These are phyloP conservation scores for Mortierella polycephala DNA, from an alignment of 371 early-diverging fungal species.

Conservation along the genomic window DNA sequence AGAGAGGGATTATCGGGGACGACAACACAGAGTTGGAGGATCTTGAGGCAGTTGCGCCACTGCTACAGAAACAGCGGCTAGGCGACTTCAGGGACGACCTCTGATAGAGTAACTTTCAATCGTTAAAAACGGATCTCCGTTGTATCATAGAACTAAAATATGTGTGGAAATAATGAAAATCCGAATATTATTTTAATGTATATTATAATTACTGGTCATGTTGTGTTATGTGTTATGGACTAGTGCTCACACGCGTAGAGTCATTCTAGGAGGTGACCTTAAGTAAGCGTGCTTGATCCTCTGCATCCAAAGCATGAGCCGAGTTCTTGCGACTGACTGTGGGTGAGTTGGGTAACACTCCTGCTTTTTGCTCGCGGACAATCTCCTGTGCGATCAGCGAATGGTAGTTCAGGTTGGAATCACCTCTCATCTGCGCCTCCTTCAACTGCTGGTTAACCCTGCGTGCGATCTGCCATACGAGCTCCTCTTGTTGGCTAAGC, in stretches of 20 bases:
- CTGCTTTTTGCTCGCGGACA: conserved; percentile 25
- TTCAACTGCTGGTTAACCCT: conserved; percentile 42
- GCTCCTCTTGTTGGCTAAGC: conserved; percentile 3
- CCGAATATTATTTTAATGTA: no score
- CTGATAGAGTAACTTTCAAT: not conserved
- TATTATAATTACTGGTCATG: no score
- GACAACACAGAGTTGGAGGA: not conserved
- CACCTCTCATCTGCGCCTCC: conserved; percentile 33
- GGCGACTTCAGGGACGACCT: not conserved
- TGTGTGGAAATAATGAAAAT: no score
- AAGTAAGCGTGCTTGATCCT: no score
- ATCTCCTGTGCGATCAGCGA: conserved; percentile 46
- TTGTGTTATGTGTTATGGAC: no score
- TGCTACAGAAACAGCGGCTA: conserved; percentile 1
- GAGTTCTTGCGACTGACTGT: conserved; percentile 25
- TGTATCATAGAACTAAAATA: no score
- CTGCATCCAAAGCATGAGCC: not conserved
- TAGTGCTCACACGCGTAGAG: no score
- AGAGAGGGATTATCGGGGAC: conserved; percentile 12
- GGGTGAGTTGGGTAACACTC: conserved; percentile 21
- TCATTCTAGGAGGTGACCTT: no score
- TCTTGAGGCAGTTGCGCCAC: not conserved
- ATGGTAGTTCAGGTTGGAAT: conserved; percentile 16
- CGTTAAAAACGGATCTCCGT: no score
- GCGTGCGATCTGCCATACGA: conserved; percentile 41